Percentiles rank a stretch among this genome's conserved stretches.
Conservation (phyloP, 768 basidiomycete genomes). For the Boletus sp. region DNA sequence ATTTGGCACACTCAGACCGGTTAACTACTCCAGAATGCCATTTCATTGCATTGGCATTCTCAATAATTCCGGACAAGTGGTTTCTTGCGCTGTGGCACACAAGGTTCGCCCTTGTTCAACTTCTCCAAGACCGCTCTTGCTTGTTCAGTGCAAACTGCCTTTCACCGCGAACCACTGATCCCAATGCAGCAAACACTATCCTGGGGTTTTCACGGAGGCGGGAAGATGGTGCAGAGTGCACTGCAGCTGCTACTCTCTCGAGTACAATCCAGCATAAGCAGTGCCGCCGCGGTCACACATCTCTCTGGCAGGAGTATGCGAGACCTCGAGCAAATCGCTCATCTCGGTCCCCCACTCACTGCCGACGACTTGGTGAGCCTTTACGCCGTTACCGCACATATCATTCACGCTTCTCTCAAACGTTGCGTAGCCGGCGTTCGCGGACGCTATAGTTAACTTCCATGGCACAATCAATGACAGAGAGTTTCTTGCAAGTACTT, state of each 20-base stretch:
- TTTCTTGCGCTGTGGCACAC: neutral
- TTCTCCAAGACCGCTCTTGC: neutral
- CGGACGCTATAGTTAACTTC: constrained; percentile 45
- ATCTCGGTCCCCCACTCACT: constrained; percentile 25
- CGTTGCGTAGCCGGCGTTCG: constrained; percentile 41
- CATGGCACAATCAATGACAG: constrained; percentile 54
- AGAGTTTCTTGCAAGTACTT: constrained; percentile 48
- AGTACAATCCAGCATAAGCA: constrained; percentile 2
- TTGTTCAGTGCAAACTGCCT: neutral
- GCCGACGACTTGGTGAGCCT: constrained; percentile 28
- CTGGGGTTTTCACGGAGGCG: neutral
- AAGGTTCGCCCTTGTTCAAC: neutral
- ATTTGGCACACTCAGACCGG: neutral
- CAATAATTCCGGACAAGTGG: neutral
- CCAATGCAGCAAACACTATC: constrained; percentile 5
- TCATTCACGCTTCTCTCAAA: neutral
- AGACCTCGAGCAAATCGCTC: constrained; percentile 29
- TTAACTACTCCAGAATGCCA: constrained; percentile 2
- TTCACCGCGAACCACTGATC: neutral
- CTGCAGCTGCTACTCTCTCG: constrained; percentile 17
- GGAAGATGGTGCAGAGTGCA: constrained; percentile 1
- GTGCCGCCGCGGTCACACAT: neutral
- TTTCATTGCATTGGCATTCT: neutral
- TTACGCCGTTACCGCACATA: neutral
- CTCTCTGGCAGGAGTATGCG: constrained; percentile 16